Percentiles rank a stretch among this genome's conserved stretches.
Conservation (phyloP, 2,329 filamentous ascomycete genomes). For the Thielaviopsis musarum region DNA sequence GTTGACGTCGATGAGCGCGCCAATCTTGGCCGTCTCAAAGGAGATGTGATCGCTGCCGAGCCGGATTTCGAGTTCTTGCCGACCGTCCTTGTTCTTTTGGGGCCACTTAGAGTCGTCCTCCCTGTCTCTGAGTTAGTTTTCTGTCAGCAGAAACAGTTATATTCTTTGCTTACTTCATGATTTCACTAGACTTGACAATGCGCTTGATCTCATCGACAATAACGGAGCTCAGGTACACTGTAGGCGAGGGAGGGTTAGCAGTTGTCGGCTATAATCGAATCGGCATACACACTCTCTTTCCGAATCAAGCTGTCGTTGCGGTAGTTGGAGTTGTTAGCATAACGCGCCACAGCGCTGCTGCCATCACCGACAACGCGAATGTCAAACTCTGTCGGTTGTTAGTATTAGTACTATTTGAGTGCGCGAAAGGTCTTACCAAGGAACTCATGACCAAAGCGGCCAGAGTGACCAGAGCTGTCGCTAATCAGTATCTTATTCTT, state of each 20-base stretch:
- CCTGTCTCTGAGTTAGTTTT: conserved; percentile 29
- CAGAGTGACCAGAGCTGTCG: conserved; percentile 82
- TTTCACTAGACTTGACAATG: conserved; percentile 93
- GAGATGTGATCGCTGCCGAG: conserved; percentile 92
- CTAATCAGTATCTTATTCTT: conserved; percentile 8
- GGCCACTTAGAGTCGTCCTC: conserved; percentile 99
- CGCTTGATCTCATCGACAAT: conserved; percentile 90
- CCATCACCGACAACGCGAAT: conserved; percentile 86
- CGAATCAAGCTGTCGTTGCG: conserved; percentile 95
- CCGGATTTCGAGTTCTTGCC: conserved; percentile 90
- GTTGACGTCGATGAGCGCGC: conserved; percentile 88
- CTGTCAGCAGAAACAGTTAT: not conserved
- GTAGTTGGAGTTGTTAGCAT: conserved; percentile 99
- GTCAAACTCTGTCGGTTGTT: conserved; percentile 65
- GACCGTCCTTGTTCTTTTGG: conserved; percentile 96
- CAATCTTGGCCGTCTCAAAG: conserved; percentile 98
- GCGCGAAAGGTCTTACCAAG: conserved; percentile 43
- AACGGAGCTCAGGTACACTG: conserved; percentile 89
- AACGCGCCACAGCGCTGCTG: conserved; percentile 80
- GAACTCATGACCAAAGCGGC: conserved; percentile 95
- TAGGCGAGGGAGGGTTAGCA: not conserved
- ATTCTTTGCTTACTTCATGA: conserved; percentile 59
- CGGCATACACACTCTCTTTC: conserved; percentile 72
- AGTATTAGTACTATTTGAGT: not conserved
- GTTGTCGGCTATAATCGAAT: not conserved